Base-by-base conservation (phyloP, 192 early-diverging fungal genomes). In the Geranomyces michiganensis region DNA sequence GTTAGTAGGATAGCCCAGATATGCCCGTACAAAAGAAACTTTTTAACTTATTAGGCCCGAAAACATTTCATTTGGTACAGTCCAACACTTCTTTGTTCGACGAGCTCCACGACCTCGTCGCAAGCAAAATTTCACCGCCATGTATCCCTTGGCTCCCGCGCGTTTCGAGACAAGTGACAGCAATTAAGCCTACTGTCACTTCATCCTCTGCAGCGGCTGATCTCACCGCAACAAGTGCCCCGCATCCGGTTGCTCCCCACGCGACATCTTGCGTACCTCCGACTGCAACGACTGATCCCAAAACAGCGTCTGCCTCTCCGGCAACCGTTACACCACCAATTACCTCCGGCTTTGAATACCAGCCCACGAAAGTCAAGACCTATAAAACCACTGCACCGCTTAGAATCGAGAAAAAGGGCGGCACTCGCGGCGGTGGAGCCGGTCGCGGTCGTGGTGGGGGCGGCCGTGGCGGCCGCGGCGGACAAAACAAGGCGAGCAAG, bases 141-240 rank as follows among this genome's bases (percentile, higher is more conserved):
- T 21, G 15, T 53, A 71, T 71, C 19, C 70, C 70, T 29, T 71
- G 70, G 70, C 12, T 71, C 27, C 58, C 47, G 29, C 70, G 68
- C 61, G 56, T 61, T 36, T 30, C 43, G 55, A 12, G 14, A 24
- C 12, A n/a, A 10, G 55, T 24, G 55, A 56, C 13, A 12, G 9
- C 55, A 24, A 24, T 10, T 9, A 24, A 12, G 24, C 9, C 55
- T 12, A 12, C 55, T 24, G 24, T 9, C 13, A 56, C 9, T 10
- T 12, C 55, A 12, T 24, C 55, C 10, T 9, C 24, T n/a, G 14
- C 55, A 56, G 9, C 12, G 24, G 24, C 14, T 24, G 10, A n/a
- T n/a, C n/a, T n/a, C n/a, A n/a, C n/a, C n/a, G n/a, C n/a, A n/a
- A n/a, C n/a, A n/a, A n/a, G n/a, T n/a, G n/a, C n/a, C n/a, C n/a